Evolutionary conservation across 306 rosid species (phyloP).

Genomic region (Cicer yamashitae): DNA sequence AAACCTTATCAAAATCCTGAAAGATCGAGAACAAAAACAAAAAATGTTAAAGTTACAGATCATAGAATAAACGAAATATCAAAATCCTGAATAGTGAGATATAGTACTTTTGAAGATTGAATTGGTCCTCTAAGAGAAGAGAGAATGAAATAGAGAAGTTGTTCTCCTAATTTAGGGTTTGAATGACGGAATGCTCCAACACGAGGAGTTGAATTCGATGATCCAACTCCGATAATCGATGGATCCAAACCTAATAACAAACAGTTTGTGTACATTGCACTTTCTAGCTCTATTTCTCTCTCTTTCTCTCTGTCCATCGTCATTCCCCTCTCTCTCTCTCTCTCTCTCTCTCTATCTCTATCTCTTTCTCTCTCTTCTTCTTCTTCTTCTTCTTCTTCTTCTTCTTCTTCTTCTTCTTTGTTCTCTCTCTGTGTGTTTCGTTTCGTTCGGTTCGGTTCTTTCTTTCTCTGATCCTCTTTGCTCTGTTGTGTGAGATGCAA

Average conservation of each 20-base stretch:
- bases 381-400: slow-evolving; percentile 5
- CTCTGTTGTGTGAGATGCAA: background rate
- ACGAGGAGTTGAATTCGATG: slow-evolving; percentile 78
- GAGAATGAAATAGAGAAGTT: slow-evolving; percentile 91
- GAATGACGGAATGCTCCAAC: slow-evolving; percentile 98
- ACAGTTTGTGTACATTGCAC: slow-evolving; percentile 99
- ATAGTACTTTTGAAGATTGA: slow-evolving; percentile 84
- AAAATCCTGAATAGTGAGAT: background rate
- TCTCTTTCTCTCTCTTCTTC: background rate
- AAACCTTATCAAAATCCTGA: slow-evolving; percentile 98
- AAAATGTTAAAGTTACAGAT: slow-evolving; percentile 33
- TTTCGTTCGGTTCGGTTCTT: slow-evolving; percentile 38
- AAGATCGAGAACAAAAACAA: slow-evolving; percentile 42
- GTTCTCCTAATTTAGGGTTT: slow-evolving; percentile 97
- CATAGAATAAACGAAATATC: background rate
- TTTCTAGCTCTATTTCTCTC: slow-evolving; percentile 97
- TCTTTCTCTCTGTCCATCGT: slow-evolving; percentile 99
- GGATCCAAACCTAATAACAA: slow-evolving; percentile 97
- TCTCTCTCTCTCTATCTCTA: slow-evolving; percentile 21
- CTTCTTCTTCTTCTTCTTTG: slow-evolving; percentile 9
- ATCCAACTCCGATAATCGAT: slow-evolving; percentile 86
- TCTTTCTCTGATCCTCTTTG: slow-evolving; percentile 43
- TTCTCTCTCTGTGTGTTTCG: background rate
- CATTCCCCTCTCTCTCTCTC: slow-evolving; percentile 56
- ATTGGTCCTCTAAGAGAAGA: slow-evolving; percentile 93